A percentile compares a stretch with the other conserved stretches of the same genome.
These are phyloP conservation scores for Debaryomyces udenii DNA, from an alignment of 1,139 yeast genomes.

Conservation along the genomic window DNA sequence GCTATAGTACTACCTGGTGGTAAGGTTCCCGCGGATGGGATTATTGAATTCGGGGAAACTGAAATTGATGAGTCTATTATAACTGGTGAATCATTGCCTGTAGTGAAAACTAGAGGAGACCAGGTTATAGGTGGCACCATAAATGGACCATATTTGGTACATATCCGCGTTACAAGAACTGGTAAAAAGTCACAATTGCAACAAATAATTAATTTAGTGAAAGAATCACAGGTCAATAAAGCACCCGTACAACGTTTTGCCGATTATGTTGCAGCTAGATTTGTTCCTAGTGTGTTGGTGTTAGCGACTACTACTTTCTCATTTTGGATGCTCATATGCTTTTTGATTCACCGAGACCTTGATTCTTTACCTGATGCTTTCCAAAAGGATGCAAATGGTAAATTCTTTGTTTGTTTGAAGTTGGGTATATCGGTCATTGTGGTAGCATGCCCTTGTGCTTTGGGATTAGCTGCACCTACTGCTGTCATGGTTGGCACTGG, in stretches of 20 bases:
- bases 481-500: conserved; percentile 99
- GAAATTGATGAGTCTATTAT: conserved; percentile 86
- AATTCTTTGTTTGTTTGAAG: conserved; percentile 69
- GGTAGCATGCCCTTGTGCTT: conserved; percentile 97
- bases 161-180: conserved; percentile 65
- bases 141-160: conserved; percentile 76
- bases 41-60: conserved; percentile 71
- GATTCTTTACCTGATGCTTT: conserved; percentile 57
- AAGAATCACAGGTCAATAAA: conserved; percentile 82
- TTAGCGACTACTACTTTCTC: conserved; percentile 67
- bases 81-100: conserved; percentile 88
- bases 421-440: conserved; percentile 92
- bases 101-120: conserved; percentile 62
- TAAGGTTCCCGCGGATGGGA: conserved; percentile 91
- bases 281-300: conserved; percentile 75
- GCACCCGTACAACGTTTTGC: conserved; percentile 93
- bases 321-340: conserved; percentile 60
- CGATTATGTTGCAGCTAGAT: conserved; percentile 80
- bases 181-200: conserved; percentile 87
- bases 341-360: conserved; percentile 26
- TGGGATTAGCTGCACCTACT: conserved; percentile 96
- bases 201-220: conserved; percentile 83
- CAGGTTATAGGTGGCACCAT: conserved; percentile 86
- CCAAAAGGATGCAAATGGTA: conserved; percentile 54
- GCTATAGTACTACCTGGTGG: conserved; percentile 84